Conservation (phyloP, 1,284 basidiomycete genomes). For the Microbotryum saponariae region DNA sequence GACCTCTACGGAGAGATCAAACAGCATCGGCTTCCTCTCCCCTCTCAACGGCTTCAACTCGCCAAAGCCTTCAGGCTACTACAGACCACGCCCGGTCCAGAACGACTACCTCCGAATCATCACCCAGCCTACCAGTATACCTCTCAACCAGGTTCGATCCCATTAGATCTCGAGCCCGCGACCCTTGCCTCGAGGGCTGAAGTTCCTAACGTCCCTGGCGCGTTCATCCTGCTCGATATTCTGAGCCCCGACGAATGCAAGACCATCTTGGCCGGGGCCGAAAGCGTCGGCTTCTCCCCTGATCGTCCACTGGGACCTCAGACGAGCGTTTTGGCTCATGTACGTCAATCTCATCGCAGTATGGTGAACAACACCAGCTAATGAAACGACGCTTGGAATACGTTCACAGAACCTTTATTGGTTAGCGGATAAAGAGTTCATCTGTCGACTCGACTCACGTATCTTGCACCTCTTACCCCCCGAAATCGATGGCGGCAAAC, state of each 20-base stretch:
- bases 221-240: slow-evolving; percentile 49
- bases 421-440: slow-evolving; percentile 49
- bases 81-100: slow-evolving; percentile 43
- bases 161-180: slow-evolving; percentile 37
- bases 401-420: slow-evolving; percentile 52
- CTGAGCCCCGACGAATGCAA: slow-evolving; percentile 48
- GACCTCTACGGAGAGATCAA: slow-evolving; percentile 15
- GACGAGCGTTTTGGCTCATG: slow-evolving; percentile 44
- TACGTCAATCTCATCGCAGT: slow-evolving; percentile 27
- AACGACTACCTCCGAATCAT: slow-evolving; percentile 48
- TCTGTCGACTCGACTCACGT: slow-evolving; percentile 45
- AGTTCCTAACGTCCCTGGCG: slow-evolving; percentile 47
- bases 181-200: slow-evolving; percentile 36
- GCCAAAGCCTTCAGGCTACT: slow-evolving; percentile 27
- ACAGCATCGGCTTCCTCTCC: slow-evolving; percentile 1
- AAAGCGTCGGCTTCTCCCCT: slow-evolving; percentile 48
- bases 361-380: too few species aligned
- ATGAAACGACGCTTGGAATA: slow-evolving; percentile 31
- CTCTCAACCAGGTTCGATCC: slow-evolving; percentile 45
- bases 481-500: slow-evolving; percentile 45
- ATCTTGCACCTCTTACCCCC: slow-evolving; percentile 46
- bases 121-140: slow-evolving; percentile 49
- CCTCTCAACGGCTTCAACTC: slow-evolving; percentile 1
- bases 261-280: slow-evolving; percentile 46
- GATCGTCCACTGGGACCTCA: slow-evolving; percentile 50